Evolutionary conservation across 352 stramenopile species (phyloP).

Genomic region (Phytophthora sp.): DNA sequence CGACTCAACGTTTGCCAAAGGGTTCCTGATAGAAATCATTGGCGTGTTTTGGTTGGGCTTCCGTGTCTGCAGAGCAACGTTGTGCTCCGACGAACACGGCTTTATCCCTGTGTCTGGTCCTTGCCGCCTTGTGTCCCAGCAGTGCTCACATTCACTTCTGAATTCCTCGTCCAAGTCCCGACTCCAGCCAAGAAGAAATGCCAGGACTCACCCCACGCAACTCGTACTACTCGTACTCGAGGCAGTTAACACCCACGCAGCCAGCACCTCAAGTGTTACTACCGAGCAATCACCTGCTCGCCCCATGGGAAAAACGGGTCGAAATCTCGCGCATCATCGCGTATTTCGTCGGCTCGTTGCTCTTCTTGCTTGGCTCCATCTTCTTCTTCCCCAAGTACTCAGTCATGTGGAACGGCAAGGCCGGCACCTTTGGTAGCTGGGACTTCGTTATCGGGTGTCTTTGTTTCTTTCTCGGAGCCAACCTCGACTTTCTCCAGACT

Average conservation of each 20-base stretch:
- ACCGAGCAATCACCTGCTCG: constrained; percentile 14
- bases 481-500: constrained; percentile 76
- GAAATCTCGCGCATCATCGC: constrained; percentile 54
- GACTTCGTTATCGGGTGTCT: constrained; percentile 76
- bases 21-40: constrained; percentile 4
- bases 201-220: constrained; percentile 8
- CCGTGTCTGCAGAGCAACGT: constrained; percentile 9
- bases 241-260: neutral
- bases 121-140: constrained; percentile 4
- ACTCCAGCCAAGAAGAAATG: neutral
- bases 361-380: constrained; percentile 82
- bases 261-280: neutral
- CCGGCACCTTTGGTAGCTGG: constrained; percentile 68
- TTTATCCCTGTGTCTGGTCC: constrained; percentile 7
- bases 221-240: constrained; percentile 10
- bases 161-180: constrained; percentile 2
- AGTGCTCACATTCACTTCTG: constrained; percentile 9
- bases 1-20: neutral
- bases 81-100: constrained; percentile 4
- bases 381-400: constrained; percentile 82
- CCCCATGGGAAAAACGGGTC: constrained; percentile 54
- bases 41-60: constrained; percentile 15
- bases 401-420: constrained; percentile 66
- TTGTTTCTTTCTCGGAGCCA: constrained; percentile 67
- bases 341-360: constrained; percentile 70